These are phyloP conservation scores for Corylus americana DNA, from an alignment of 306 rosid genomes.

Conservation along the genomic window DNA sequence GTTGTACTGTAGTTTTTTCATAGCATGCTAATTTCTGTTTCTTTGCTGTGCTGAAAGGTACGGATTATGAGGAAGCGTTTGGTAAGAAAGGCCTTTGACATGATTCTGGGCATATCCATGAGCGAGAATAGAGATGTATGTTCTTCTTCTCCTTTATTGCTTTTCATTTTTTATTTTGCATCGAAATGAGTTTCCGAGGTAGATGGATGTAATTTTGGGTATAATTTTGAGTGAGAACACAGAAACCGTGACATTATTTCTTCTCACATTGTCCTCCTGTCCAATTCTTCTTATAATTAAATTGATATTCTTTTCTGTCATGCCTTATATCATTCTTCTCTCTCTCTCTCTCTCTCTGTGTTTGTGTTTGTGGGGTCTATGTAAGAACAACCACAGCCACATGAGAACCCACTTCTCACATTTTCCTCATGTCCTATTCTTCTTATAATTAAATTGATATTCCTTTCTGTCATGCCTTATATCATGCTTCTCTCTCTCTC, in stretches of 20 bases:
- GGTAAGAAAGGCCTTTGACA: slow-evolving; percentile 93
- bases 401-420: not conserved
- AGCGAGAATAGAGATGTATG: slow-evolving; percentile 85
- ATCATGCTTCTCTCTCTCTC: not conserved
- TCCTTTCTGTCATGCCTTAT: no score
- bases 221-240: slow-evolving; percentile 84
- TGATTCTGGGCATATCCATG: slow-evolving; percentile 94
- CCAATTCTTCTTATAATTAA: no score
- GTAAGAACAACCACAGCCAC: not conserved
- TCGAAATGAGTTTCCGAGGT: not conserved
- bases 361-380: not conserved
- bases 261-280: not conserved
- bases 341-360: not conserved
- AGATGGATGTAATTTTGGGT: slow-evolving; percentile 51
- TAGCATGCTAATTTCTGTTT: slow-evolving; percentile 16
- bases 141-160: slow-evolving; percentile 19
- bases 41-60: slow-evolving; percentile 58
- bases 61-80: slow-evolving; percentile 93
- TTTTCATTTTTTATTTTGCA: not conserved
- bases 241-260: not conserved
- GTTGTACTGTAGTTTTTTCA: not conserved
- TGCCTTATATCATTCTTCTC: not conserved
- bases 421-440: not conserved
- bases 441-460: no score
- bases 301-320: no score